Percentiles rank a stretch among this genome's conserved stretches.
Evolutionary conservation across 1,139 yeast genomes (phyloP).

Genomic region (Kodamaea fungicola): DNA sequence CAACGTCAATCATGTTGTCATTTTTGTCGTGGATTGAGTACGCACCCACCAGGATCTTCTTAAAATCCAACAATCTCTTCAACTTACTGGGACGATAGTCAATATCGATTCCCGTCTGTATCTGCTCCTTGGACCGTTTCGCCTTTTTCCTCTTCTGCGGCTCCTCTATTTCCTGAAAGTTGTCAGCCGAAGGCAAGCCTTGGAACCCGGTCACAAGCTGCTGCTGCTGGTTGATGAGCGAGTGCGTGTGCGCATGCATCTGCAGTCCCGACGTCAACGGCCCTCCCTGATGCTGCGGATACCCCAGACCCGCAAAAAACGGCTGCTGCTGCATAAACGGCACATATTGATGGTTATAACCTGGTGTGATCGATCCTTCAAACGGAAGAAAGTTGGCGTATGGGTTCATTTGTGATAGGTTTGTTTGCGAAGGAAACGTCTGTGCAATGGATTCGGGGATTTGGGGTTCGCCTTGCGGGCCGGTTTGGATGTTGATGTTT

Average conservation of each 20-base stretch:
- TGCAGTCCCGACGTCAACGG: neutral
- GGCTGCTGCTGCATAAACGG: constrained; percentile 1
- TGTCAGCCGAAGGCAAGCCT: neutral
- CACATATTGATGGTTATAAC: constrained; percentile 4
- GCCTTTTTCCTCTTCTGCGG: constrained; percentile 9
- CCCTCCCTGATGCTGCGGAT: neutral
- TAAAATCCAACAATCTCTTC: constrained; percentile 30
- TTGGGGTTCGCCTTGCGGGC: too few relatives aligned
- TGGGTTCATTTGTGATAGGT: constrained; percentile 4
- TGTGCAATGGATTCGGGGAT: too few relatives aligned
- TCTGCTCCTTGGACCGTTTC: constrained; percentile 2
- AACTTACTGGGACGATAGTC: constrained; percentile 29
- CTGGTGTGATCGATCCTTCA: constrained; percentile 6
- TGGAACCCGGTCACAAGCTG: constrained; percentile 1
- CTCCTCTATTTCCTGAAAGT: neutral
- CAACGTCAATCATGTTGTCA: constrained; percentile 19
- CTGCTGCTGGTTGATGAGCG: neutral
- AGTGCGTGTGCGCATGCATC: neutral
- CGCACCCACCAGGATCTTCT: constrained; percentile 18
- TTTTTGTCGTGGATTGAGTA: constrained; percentile 31
- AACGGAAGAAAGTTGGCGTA: constrained; percentile 9
- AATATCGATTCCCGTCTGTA: constrained; percentile 15
- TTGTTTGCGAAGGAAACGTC: constrained; percentile 5
- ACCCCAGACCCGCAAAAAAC: neutral
- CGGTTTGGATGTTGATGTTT: too few relatives aligned